Evolutionary conservation across 225 moss, liverwort and hornwort species (phyloP).

Genomic region (Sphagnum contortum): DNA sequence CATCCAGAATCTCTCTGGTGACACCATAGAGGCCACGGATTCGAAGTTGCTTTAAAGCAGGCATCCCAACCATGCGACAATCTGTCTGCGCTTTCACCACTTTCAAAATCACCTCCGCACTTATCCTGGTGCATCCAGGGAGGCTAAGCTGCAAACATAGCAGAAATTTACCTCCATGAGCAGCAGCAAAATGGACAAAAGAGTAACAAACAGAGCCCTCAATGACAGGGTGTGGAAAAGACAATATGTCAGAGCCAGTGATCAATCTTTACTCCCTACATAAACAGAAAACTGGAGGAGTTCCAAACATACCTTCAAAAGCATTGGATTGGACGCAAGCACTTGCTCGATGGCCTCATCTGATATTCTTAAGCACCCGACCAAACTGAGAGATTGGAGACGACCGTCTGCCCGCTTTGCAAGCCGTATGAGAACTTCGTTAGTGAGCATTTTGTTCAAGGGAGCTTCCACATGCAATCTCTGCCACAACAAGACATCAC

Average conservation of each 20-base stretch:
- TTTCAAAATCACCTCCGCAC: slow-evolving; percentile 22
- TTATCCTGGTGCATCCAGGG: slow-evolving; percentile 51
- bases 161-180: neutral
- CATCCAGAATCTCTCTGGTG: slow-evolving; percentile 37
- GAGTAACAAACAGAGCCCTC: too few species aligned
- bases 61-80: slow-evolving; percentile 14
- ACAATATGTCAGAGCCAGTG: too few species aligned
- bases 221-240: too few species aligned
- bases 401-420: slow-evolving; percentile 39
- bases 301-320: slow-evolving; percentile 42
- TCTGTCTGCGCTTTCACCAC: slow-evolving; percentile 42
- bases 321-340: slow-evolving; percentile 36
- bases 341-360: slow-evolving; percentile 28
- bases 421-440: slow-evolving; percentile 34
- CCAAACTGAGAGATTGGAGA: slow-evolving; percentile 37
- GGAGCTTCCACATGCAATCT: slow-evolving; percentile 40
- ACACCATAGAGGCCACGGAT: slow-evolving; percentile 59
- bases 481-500: slow-evolving; percentile 53
- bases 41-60: slow-evolving; percentile 49
- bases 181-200: too few species aligned
- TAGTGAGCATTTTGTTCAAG: slow-evolving; percentile 35
- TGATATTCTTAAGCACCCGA: slow-evolving; percentile 24
- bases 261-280: too few species aligned
- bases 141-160: slow-evolving; percentile 47
- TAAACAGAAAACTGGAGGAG: too few species aligned